Base-by-base conservation (phyloP, 2,329 filamentous ascomycete genomes). In the Scopulariopsis brevicaulis region DNA sequence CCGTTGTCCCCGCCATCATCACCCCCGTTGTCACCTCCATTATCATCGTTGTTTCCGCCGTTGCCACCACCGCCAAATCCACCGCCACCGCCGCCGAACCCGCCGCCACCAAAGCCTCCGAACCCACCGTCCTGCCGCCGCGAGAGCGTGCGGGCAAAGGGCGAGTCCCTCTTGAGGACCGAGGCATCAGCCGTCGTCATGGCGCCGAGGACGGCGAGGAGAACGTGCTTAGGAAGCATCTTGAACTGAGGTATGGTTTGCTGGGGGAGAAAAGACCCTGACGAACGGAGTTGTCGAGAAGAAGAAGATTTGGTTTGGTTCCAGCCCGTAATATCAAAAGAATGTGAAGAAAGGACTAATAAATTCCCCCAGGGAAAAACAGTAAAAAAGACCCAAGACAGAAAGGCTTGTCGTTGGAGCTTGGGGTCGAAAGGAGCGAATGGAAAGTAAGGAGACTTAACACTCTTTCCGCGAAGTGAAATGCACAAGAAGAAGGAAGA, bases 221-320 rank as follows among this genome's bases (percentile, higher is more conserved):
- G 63, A 53, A 78, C 64, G 60, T 71, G 71, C 68, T 80, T 79
- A 66, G 80, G 66, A 66, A 80, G 74, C 80, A 82, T 83, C 54
- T 64, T 78, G 72, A n/a, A 62, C 58, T 53, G 53, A 57, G 46
- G 53, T 58, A 56, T 18, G 37, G 12, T 14, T 40, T 22, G 46
- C 20, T n/a, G 20, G n/a, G 20, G n/a, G 20, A 22, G 67, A 66
- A 59, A 51, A 54, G 51, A 61, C 61, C 46, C 63, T 64, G 61
- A 64, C 61, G 65, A 67, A 67, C 63, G 66, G 67, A 67, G 71
- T 74, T 66, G 67, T 65, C 64, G 67, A 68, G 69, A 69, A 65
- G 63, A 62, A 64, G 60, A 68, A 70, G 20, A 51, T 25, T 25
- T 12, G 14, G 48, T 24, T 20, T 34, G 51, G 51, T 53, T 53